Conservation (phyloP, 805 yeast species). For the Kodamaea leandrae region DNA sequence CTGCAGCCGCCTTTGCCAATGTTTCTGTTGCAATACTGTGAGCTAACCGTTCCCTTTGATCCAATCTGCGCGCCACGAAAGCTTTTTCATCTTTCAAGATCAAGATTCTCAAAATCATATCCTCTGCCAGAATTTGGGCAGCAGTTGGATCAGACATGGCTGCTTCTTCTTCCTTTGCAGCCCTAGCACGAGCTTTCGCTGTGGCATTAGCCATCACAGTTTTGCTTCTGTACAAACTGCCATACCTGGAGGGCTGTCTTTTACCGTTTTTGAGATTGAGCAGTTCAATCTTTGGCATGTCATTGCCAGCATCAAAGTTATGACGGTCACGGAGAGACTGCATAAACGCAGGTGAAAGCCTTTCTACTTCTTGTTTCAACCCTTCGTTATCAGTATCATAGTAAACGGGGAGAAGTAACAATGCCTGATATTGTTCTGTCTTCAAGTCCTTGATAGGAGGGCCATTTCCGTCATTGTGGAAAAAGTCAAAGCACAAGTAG, state of each 20-base stretch:
- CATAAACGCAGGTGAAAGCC: constrained; percentile 53
- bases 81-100: constrained; percentile 61
- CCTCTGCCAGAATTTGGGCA: constrained; percentile 52
- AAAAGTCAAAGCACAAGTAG: constrained; percentile 65
- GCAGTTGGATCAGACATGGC: constrained; percentile 38
- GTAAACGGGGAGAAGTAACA: constrained; percentile 61
- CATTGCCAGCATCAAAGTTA: constrained; percentile 28
- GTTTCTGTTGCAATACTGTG: constrained; percentile 55
- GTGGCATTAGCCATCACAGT: constrained; percentile 76
- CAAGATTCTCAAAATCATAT: constrained; percentile 68
- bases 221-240: constrained; percentile 56
- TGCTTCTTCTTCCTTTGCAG: constrained; percentile 21
- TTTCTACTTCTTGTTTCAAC: constrained; percentile 57
- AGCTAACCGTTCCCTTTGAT: constrained; percentile 58
- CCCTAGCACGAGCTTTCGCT: constrained; percentile 47
- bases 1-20: constrained; percentile 46
- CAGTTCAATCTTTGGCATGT: constrained; percentile 7
- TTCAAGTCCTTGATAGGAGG: constrained; percentile 66
- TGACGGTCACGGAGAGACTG: constrained; percentile 49
- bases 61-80: constrained; percentile 57
- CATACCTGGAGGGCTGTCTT: constrained; percentile 28
- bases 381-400: constrained; percentile 51
- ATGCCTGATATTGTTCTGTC: constrained; percentile 59
- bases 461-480: constrained; percentile 79
- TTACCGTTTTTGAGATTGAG: constrained; percentile 10